These are phyloP conservation scores for Blastocystis sp. DNA, from an alignment of 352 stramenopile genomes.

Conservation along the genomic window DNA sequence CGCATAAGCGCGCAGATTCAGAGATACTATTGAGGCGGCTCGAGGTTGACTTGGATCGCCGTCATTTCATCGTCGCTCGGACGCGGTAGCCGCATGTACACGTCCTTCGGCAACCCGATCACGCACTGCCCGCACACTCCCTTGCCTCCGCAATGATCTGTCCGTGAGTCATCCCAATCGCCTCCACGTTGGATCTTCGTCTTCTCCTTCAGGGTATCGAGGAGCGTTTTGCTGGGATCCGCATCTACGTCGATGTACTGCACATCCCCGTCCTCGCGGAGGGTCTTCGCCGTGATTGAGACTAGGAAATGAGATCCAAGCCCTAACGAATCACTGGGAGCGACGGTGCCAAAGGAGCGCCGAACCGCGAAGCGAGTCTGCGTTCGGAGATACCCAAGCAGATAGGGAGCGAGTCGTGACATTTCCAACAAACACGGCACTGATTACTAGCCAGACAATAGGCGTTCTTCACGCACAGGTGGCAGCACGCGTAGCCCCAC, in stretches of 20 bases:
- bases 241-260: conserved; percentile 56
- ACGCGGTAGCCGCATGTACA: conserved; percentile 19
- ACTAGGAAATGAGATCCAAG: not conserved
- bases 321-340: not conserved
- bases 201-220: conserved; percentile 12
- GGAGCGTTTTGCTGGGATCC: not conserved
- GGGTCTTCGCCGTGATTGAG: not conserved
- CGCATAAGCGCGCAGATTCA: not conserved
- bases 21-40: conserved; percentile 13
- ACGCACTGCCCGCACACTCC: conserved; percentile 58
- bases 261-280: conserved; percentile 58
- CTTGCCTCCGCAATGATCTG: conserved; percentile 58
- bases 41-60: conserved; percentile 11
- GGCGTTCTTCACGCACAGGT: conserved; percentile 66
- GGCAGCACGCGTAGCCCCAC: conserved; percentile 88
- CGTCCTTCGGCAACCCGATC: conserved; percentile 27
- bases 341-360: not conserved
- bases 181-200: conserved; percentile 28
- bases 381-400: not conserved
- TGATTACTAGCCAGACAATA: conserved; percentile 63
- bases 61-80: not conserved
- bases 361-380: not conserved
- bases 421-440: conserved; percentile 47
- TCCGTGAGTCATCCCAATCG: not conserved
- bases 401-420: not conserved